A percentile compares a stretch with the other conserved stretches of the same genome.
Conservation (phyloP, 768 basidiomycete species). For the Rhodotorula kratochvilovae region DNA sequence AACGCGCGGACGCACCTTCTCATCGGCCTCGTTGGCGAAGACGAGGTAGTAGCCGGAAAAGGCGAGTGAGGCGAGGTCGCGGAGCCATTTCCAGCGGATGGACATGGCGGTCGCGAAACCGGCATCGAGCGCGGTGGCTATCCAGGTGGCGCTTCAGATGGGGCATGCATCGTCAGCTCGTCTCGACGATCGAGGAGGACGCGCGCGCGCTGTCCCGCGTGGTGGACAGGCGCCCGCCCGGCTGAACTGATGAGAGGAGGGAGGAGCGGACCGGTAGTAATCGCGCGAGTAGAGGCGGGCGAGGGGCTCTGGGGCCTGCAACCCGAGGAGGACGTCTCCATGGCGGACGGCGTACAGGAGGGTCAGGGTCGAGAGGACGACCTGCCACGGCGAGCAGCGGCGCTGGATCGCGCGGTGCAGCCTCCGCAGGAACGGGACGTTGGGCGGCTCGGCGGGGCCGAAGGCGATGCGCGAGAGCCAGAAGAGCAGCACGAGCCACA, state of each 20-base stretch:
- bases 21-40: constrained; percentile 85
- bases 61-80: constrained; percentile 75
- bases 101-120: constrained; percentile 95
- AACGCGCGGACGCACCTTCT: constrained; percentile 63
- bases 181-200: background rate
- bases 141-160: constrained; percentile 76
- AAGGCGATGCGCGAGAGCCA: constrained; percentile 77
- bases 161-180: background rate
- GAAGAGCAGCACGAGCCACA: constrained; percentile 83
- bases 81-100: constrained; percentile 83
- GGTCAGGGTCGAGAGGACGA: constrained; percentile 80
- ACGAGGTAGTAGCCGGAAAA: constrained; percentile 85
- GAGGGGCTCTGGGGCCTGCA: constrained; percentile 82
- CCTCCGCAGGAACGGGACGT: constrained; percentile 51
- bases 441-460: constrained; percentile 63
- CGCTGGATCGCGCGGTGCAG: constrained; percentile 37
- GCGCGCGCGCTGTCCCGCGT: too few species aligned
- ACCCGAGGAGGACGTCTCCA: constrained; percentile 36
- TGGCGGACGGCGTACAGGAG: constrained; percentile 59
- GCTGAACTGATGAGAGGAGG: background rate
- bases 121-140: constrained; percentile 88
- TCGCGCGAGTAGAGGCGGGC: constrained; percentile 58
- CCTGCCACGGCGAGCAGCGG: constrained; percentile 93
- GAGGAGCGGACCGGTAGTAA: constrained; percentile 30
- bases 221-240: too few species aligned